These are phyloP conservation scores for Aspergillus versicolor DNA, from an alignment of 2,329 filamentous ascomycete genomes.

Conservation along the genomic window DNA sequence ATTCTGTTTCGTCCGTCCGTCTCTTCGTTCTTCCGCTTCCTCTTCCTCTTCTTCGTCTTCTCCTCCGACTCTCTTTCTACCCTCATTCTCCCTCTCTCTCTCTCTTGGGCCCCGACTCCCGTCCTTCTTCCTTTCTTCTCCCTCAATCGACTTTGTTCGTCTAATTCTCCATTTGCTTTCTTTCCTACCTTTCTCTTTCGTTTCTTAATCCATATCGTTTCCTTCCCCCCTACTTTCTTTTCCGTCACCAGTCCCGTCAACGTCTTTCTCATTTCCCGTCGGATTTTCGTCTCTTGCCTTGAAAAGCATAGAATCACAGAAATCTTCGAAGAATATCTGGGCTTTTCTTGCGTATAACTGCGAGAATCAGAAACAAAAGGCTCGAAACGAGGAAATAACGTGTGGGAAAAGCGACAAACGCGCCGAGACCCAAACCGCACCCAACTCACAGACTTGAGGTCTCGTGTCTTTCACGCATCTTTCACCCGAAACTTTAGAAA, in stretches of 20 bases:
- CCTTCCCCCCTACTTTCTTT: constrained; percentile 13
- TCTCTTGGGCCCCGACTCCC: constrained; percentile 9
- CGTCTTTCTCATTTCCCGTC: not conserved
- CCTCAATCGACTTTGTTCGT: constrained; percentile 11
- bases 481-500: constrained; percentile 24
- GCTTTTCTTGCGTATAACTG: constrained; percentile 6
- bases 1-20: not conserved
- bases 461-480: constrained; percentile 29
- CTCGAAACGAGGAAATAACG: constrained; percentile 14
- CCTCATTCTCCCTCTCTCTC: constrained; percentile 2
- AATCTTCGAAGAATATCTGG: constrained; percentile 5
- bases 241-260: constrained; percentile 8
- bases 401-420: constrained; percentile 16
- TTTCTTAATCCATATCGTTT: constrained; percentile 13
- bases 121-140: constrained; percentile 15
- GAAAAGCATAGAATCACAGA: constrained; percentile 3
- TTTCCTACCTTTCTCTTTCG: constrained; percentile 11
- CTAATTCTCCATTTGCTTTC: constrained; percentile 15
- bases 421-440: constrained; percentile 22
- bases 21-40: not conserved
- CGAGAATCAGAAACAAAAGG: constrained; percentile 12
- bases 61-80: not conserved
- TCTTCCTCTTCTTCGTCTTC: not conserved
- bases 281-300: constrained; percentile 1
- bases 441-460: constrained; percentile 14